Conservation (phyloP, 2,329 filamentous ascomycete species). For the Phoma sp. region DNA sequence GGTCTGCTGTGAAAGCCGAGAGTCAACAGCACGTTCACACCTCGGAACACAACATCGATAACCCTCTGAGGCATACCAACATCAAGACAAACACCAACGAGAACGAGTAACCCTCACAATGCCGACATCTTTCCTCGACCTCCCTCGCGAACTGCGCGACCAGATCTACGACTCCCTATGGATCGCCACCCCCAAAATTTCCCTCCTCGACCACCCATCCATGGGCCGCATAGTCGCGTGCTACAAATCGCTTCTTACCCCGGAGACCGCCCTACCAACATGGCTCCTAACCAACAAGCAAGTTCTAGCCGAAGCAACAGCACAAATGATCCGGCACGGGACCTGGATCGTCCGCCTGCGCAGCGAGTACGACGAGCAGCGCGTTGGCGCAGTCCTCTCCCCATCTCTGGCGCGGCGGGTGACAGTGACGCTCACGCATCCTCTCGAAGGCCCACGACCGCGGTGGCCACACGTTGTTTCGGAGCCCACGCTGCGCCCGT, state of each 20-base stretch:
- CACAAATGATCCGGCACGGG: conserved; percentile 11
- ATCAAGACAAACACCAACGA: background rate
- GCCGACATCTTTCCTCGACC: conserved; percentile 7
- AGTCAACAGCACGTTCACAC: background rate
- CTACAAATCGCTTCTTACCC: conserved; percentile 6
- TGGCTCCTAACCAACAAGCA: conserved; percentile 18
- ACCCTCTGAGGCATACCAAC: background rate
- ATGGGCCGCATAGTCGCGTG: conserved; percentile 6
- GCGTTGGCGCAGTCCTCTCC: background rate
- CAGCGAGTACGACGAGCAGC: conserved; percentile 7
- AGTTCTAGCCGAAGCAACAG: conserved; percentile 11
- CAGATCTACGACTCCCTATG: conserved; percentile 12
- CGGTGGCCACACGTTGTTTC: conserved; percentile 12
- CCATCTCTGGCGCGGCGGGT: background rate
- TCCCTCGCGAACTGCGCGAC: conserved; percentile 19
- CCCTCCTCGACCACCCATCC: conserved; percentile 6
- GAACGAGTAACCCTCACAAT: background rate
- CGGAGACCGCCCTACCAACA: background rate
- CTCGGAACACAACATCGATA: background rate
- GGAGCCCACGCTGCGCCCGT: conserved; percentile 1
- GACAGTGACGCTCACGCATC: conserved; percentile 11
- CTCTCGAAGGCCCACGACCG: conserved; percentile 12
- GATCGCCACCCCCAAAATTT: conserved; percentile 2
- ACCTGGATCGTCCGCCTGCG: conserved; percentile 12
- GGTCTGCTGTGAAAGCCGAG: background rate